phyloP scores from a whole-genome alignment of 257 asterid species.

The Avicennia marina region DNA sequence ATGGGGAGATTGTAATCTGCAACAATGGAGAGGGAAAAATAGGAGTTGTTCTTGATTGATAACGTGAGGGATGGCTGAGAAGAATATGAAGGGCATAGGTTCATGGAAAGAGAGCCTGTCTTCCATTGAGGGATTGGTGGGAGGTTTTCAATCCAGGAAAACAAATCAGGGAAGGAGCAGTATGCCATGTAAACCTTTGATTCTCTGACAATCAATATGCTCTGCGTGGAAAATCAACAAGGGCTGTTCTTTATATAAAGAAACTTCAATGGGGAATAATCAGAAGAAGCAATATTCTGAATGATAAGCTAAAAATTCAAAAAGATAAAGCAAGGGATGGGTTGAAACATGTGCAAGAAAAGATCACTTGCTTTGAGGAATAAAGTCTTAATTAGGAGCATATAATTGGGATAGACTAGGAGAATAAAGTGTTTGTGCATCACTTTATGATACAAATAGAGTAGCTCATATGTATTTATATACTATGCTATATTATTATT shows the following conservation, averaged over 20 bases:
- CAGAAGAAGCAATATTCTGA: not conserved
- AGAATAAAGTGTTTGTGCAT: too few relatives aligned
- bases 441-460: too few relatives aligned
- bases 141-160: not conserved
- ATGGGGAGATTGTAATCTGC: constrained; percentile 59
- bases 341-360: not conserved
- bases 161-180: not conserved
- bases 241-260: too few relatives aligned
- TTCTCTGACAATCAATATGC: too few relatives aligned
- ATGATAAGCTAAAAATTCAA: not conserved
- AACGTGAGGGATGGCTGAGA: constrained; percentile 62
- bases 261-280: too few relatives aligned
- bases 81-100: constrained; percentile 46
- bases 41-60: constrained; percentile 37
- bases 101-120: not conserved
- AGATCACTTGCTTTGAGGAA: too few relatives aligned
- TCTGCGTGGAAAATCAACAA: too few relatives aligned
- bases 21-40: constrained; percentile 38
- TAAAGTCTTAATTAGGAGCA: too few relatives aligned
- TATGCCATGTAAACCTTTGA: too few relatives aligned
- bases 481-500: too few relatives aligned
- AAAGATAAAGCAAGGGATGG: not conserved
- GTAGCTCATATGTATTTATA: too few relatives aligned
- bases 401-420: too few relatives aligned
- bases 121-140: not conserved